Base-by-base conservation (phyloP, 2,329 filamentous ascomycete genomes). In the Samsoniella hepiali region DNA sequence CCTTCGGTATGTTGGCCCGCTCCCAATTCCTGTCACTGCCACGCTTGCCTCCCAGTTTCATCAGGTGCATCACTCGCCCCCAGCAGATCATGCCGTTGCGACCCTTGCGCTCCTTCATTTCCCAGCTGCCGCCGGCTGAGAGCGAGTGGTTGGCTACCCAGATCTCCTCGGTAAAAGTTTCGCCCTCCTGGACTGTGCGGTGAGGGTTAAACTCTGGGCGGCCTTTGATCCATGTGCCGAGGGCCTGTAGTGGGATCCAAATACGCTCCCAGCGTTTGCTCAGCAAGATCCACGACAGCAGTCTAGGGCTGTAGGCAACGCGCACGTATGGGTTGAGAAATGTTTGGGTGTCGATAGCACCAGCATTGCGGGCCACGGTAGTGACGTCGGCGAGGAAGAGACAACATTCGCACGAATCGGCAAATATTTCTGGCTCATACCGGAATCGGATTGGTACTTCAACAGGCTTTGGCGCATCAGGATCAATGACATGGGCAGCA, bases 271-370 rank as follows among this genome's bases (percentile, higher is more conserved):
- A 88, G 13, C 86, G 84, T 64, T 84, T 83, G 5, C 84, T 83
- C 34, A 87, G 74, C 2, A 79, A 75, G 2, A 91, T 78, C 83
- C 84, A 88, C 1, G 76, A 76, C 9, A 90, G 79, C 0, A 86
- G 84, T 4, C 71, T 71, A 36, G 78, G 74, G 54, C 84, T 82
- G 72, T 93, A 92, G 1, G 89, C 86, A 5, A 91, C 88, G 22
- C 90, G 84, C 50, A 93, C 83, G 69, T 84, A 92, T 0, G 90
- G 90, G 70, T 93, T 93, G 79, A 92, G 84, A 70, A 85, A 92
- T 58, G 91, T 87, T 2, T 84, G 86, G 0, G 82, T 81, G 45
- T 84, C 79, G 10, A 71, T 68, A 1, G 72, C 75, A 34, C 73
- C 75, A 49, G 71, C 73, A 60, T 69, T 71, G 13, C 71, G 75